Conservation (phyloP, 805 yeast genomes). For the Maudiozyma serrabonitensis region DNA sequence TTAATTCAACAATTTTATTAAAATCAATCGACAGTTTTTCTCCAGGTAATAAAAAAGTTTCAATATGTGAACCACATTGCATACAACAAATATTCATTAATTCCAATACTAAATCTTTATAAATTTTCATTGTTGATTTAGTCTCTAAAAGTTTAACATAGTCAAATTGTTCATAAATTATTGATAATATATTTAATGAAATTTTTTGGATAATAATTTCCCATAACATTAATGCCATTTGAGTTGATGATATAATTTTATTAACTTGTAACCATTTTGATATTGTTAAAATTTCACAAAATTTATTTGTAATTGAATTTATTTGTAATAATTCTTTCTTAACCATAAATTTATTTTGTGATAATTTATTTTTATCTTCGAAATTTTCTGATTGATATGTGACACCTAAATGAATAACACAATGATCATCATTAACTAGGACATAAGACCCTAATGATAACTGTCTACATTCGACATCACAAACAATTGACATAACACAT, state of each 20-base stretch:
- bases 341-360: conserved; percentile 5
- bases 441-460: conserved; percentile 26
- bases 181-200: conserved; percentile 24
- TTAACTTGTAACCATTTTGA: conserved; percentile 17
- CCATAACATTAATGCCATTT: conserved; percentile 25
- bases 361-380: conserved; percentile 2
- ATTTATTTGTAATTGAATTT: conserved; percentile 5
- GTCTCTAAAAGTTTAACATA: conserved; percentile 17
- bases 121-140: conserved; percentile 18
- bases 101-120: conserved; percentile 23
- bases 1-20: conserved; percentile 11
- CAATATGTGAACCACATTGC: conserved; percentile 17
- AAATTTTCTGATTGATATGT: conserved; percentile 13
- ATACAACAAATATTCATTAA: conserved; percentile 16
- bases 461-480: conserved; percentile 26
- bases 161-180: conserved; percentile 26
- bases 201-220: conserved; percentile 23
- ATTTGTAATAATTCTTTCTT: conserved; percentile 3
- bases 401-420: conserved; percentile 19
- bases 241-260: conserved; percentile 5
- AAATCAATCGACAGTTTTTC: conserved; percentile 9
- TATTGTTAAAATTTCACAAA: conserved; percentile 9
- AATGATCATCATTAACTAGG: conserved; percentile 20
- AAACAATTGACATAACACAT: conserved; percentile 19
- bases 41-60: conserved; percentile 3